A percentile compares a stretch with the other conserved stretches of the same genome.
These are phyloP conservation scores for Paraphoma sp. DNA, from an alignment of 2,329 filamentous ascomycete genomes.

Conservation along the genomic window DNA sequence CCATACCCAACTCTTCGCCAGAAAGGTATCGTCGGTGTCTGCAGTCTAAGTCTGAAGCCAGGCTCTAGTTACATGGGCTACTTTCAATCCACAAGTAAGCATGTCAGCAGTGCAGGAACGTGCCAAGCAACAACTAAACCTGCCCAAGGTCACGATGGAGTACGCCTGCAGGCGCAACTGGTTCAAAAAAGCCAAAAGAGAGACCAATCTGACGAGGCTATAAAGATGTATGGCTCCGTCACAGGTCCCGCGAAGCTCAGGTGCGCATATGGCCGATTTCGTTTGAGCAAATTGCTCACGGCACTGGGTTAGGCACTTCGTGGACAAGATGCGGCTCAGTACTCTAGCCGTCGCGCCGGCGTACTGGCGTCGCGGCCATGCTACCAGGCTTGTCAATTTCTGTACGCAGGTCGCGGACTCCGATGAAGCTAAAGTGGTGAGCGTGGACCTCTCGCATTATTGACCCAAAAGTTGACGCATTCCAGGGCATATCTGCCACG, in stretches of 20 bases:
- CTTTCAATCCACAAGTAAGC: conserved; percentile 27
- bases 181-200: conserved; percentile 11
- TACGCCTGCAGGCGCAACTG: neutral
- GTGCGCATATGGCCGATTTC: conserved; percentile 10
- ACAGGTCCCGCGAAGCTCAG: conserved; percentile 31
- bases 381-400: conserved; percentile 28
- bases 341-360: conserved; percentile 30
- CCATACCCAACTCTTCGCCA: neutral
- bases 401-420: conserved; percentile 34
- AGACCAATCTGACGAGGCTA: conserved; percentile 24
- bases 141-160: conserved; percentile 5
- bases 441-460: conserved; percentile 2
- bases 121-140: conserved; percentile 10
- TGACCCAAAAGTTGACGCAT: neutral
- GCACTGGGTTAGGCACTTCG: conserved; percentile 10
- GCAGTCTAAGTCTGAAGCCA: conserved; percentile 28
- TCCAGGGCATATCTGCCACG: conserved; percentile 32
- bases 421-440: conserved; percentile 27
- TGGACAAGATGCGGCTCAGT: conserved; percentile 23
- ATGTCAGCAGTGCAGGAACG: conserved; percentile 9
- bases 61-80: conserved; percentile 23
- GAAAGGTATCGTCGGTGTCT: conserved; percentile 32
- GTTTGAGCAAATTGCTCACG: neutral
- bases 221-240: conserved; percentile 22
- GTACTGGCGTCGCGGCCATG: conserved; percentile 39